Base-by-base conservation (phyloP, 2,329 filamentous ascomycete genomes). In the Fusarium xylarioides region DNA sequence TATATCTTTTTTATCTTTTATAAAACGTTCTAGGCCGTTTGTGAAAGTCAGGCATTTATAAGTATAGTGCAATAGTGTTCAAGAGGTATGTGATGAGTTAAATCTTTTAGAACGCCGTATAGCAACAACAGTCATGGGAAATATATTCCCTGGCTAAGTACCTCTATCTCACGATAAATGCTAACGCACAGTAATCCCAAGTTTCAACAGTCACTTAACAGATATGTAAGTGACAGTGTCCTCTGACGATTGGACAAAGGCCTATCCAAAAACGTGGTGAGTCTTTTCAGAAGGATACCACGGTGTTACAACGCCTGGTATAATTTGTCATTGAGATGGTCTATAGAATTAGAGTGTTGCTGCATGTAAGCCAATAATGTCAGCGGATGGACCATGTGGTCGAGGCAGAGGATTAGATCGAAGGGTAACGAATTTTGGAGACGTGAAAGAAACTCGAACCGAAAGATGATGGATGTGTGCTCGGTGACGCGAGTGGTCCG, bases 321-420 rank as follows among this genome's bases (percentile, higher is more conserved):
- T 38, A n/a, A 42, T 58, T 63, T 55, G 35, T 50, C 46, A 35
- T 28, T 49, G 43, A 18, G 19, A 56, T 47, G 40, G 37, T 56
- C 40, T 35, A 8, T 34, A 40, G 34, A 66, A 57, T 49, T 47
- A 43, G 44, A 64, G 46, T 32, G 46, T 62, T 35, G 54, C 60
- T 38, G 18, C 9, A 19, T n/a, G 47, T 60, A 35, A 52, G 73
- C 76, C 76, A 77, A 77, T 77, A 56, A 38, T 62, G 65, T 64
- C 37, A 35, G 30, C 40, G 68, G n/a, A 73, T 58, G 52, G 38
- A 14, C 68, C 76, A 77, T 77, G 76, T 77, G 76, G 73, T 71
- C 65, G 57, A 70, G 65, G 67, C 32, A 77, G 70, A 77, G 76
- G 76, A 57, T 43, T 57, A 68, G 61, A 67, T 59, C 58, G 35